A percentile compares a stretch with the other conserved stretches of the same genome.
phyloP scores from a whole-genome alignment of 2,329 filamentous ascomycete species.

The Neonectria ditissima region DNA sequence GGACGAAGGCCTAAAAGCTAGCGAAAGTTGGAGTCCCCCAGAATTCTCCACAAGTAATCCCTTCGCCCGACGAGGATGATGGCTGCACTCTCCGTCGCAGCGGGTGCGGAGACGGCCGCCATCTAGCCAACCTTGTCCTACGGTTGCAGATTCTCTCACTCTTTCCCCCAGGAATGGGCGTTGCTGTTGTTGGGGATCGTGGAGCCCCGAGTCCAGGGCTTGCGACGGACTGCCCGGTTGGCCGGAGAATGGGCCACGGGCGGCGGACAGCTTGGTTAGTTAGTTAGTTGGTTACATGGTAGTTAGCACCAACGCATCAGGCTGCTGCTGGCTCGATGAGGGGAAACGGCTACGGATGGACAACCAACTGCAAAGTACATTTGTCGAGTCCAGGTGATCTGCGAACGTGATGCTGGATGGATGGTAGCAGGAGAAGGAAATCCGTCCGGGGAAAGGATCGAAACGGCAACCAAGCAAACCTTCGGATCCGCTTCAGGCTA shows the following conservation, averaged over 20 bases:
- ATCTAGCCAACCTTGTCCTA: too few relatives aligned
- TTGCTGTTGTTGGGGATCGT: constrained; percentile 23
- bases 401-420: constrained; percentile 21
- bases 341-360: not conserved
- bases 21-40: constrained; percentile 40
- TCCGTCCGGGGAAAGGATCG: constrained; percentile 10
- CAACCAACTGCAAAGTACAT: too few relatives aligned
- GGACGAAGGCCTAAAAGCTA: constrained; percentile 36
- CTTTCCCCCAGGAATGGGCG: constrained; percentile 18
- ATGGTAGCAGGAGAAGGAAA: constrained; percentile 14
- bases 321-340: not conserved
- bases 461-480: constrained; percentile 28
- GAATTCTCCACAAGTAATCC: constrained; percentile 44
- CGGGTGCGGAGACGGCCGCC: constrained; percentile 26
- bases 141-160: too few relatives aligned
- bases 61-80: constrained; percentile 38
- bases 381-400: constrained; percentile 26
- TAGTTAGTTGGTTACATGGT: too few relatives aligned
- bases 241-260: constrained; percentile 7
- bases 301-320: not conserved
- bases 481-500: constrained; percentile 38
- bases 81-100: constrained; percentile 30
- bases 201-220: too few relatives aligned
- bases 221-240: constrained; percentile 8
- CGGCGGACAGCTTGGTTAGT: not conserved